Percentiles rank a stretch among this genome's conserved stretches.
phyloP scores from a whole-genome alignment of 1,284 basidiomycete genomes.

The Sanguinoderma infundibulare region DNA sequence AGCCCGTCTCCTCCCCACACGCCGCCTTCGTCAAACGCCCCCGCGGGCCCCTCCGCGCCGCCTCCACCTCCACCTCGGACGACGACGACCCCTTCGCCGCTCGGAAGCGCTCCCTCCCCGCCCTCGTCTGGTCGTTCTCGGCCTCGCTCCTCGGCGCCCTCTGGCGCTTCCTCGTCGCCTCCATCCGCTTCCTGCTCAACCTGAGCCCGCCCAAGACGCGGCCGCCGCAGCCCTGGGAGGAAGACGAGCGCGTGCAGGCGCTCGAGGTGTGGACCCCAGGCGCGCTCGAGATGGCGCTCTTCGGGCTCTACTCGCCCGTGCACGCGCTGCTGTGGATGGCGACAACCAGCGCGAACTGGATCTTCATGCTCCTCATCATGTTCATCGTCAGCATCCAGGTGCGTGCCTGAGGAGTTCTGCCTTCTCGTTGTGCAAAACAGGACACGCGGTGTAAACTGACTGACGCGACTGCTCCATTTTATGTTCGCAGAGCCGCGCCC shows the following conservation, averaged over 20 bases:
- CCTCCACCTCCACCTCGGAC: slow-evolving; percentile 3
- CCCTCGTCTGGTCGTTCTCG: slow-evolving; percentile 37
- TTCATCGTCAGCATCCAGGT: slow-evolving; percentile 66
- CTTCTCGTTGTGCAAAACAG: neutral
- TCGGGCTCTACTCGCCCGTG: slow-evolving; percentile 78
- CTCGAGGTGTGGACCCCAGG: slow-evolving; percentile 80
- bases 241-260: slow-evolving; percentile 58
- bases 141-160: slow-evolving; percentile 37
- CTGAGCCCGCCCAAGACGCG: slow-evolving; percentile 53
- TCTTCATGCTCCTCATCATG: slow-evolving; percentile 70
- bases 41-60: slow-evolving; percentile 32
- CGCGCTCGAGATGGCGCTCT: slow-evolving; percentile 70
- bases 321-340: slow-evolving; percentile 76
- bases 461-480: neutral
- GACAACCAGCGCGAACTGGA: slow-evolving; percentile 74
- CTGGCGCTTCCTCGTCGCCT: slow-evolving; percentile 56
- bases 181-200: slow-evolving; percentile 71
- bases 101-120: slow-evolving; percentile 46
- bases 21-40: slow-evolving; percentile 60
- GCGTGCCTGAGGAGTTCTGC: slow-evolving; percentile 14
- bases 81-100: slow-evolving; percentile 32
- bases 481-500: slow-evolving; percentile 47
- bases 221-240: slow-evolving; percentile 47
- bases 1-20: slow-evolving; percentile 71
- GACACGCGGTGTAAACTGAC: neutral